Percentiles rank a stretch among this genome's conserved stretches.
Evolutionary conservation across 345 rosid species (phyloP).

Genomic region (Moricandia moricandioides): DNA sequence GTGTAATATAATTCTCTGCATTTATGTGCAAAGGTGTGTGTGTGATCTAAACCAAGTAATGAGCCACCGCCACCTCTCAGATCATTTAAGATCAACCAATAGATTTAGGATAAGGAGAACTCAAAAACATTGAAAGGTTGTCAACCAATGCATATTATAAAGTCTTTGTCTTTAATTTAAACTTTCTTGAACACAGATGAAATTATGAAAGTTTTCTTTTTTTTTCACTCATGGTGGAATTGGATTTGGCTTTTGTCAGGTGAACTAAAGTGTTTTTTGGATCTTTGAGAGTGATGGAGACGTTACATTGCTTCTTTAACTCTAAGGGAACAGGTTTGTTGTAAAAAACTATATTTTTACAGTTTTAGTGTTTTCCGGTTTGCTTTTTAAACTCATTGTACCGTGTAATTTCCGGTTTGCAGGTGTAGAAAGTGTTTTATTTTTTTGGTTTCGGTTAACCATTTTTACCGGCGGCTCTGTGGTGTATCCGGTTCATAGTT

Average conservation of each 20-base stretch:
- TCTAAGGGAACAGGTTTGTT: slow-evolving; percentile 59
- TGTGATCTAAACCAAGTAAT: slow-evolving; percentile 26
- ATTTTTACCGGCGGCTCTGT: slow-evolving; percentile 31
- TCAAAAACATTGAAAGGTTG: slow-evolving; percentile 21
- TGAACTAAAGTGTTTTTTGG: slow-evolving; percentile 30
- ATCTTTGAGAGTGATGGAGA: slow-evolving; percentile 69
- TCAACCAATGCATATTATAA: slow-evolving; percentile 6
- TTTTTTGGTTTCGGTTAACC: slow-evolving; percentile 41
- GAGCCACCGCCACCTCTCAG: slow-evolving; percentile 5
- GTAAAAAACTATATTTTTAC: slow-evolving; percentile 37
- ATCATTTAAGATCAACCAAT: slow-evolving; percentile 25
- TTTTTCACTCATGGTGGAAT: slow-evolving; percentile 36
- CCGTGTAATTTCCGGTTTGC: slow-evolving; percentile 37
- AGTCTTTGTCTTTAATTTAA: slow-evolving; percentile 1
- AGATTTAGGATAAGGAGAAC: slow-evolving; percentile 26
- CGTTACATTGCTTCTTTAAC: slow-evolving; percentile 56
- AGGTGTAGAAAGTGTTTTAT: slow-evolving; percentile 51
- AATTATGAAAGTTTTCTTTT: slow-evolving; percentile 29
- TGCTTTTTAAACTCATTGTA: slow-evolving; percentile 27
- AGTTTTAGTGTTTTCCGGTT: slow-evolving; percentile 25
- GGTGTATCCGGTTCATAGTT: slow-evolving; percentile 31
- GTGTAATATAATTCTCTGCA: slow-evolving; percentile 25
- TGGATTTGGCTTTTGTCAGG: slow-evolving; percentile 37
- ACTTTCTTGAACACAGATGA: slow-evolving; percentile 19
- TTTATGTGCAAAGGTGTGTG: slow-evolving; percentile 22